Percentiles rank a stretch among this genome's conserved stretches.
Conservation (phyloP, 768 basidiomycete genomes). For the Harrya chromipes region DNA sequence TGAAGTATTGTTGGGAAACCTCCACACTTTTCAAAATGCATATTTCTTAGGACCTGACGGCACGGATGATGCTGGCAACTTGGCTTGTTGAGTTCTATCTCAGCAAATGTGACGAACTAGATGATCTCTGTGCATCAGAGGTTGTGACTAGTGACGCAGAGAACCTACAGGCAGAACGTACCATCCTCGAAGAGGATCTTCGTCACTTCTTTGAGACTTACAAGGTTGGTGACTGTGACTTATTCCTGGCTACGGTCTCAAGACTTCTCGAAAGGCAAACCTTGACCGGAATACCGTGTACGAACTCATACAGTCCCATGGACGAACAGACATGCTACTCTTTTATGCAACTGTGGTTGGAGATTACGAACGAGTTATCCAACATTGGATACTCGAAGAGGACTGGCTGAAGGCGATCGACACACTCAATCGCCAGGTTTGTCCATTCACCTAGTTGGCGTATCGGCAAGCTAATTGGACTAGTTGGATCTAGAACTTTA, state of each 20-base stretch:
- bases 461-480: conserved; percentile 1
- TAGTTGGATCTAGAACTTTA: conserved; percentile 86
- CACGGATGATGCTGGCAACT: conserved; percentile 96
- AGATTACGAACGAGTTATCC: conserved; percentile 81
- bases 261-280: conserved; percentile 54
- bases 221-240: conserved; percentile 51
- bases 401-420: conserved; percentile 90
- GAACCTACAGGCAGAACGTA: conserved; percentile 75
- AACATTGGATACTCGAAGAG: conserved; percentile 91
- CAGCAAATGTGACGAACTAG: conserved; percentile 93
- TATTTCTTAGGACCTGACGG: conserved; percentile 71
- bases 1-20: not conserved
- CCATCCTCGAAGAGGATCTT: conserved; percentile 89
- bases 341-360: conserved; percentile 82
- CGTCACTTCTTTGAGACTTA: conserved; percentile 92
- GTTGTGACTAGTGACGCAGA: conserved; percentile 77
- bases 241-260: not conserved
- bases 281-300: conserved; percentile 84
- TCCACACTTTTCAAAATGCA: not conserved
- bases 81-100: conserved; percentile 99
- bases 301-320: conserved; percentile 91
- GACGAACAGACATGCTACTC: conserved; percentile 87
- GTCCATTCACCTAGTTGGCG: conserved; percentile 1
- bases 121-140: conserved; percentile 90
- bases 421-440: conserved; percentile 84